Conservation (phyloP, 2,329 filamentous ascomycete species). For the Biscogniauxia mediterranea region DNA sequence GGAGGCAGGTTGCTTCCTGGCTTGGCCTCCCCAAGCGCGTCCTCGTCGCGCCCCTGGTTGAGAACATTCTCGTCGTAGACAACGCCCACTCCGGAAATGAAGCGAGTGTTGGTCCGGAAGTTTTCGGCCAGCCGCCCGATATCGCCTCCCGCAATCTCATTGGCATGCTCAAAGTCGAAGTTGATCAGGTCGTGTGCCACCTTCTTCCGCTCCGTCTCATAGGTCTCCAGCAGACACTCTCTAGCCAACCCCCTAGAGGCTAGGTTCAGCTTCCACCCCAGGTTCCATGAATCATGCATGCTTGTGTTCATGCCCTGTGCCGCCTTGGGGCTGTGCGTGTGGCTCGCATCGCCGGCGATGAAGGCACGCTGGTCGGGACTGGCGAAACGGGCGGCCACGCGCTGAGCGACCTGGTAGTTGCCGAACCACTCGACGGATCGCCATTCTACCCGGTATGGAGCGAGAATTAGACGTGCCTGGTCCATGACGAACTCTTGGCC, state of each 20-base stretch:
- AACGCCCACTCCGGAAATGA: slow-evolving; percentile 71
- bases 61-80: slow-evolving; percentile 54
- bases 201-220: slow-evolving; percentile 62
- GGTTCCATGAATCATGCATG: slow-evolving; percentile 55
- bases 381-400: slow-evolving; percentile 68
- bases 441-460: slow-evolving; percentile 57
- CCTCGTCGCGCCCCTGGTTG: slow-evolving; percentile 42
- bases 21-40: slow-evolving; percentile 44
- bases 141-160: slow-evolving; percentile 60
- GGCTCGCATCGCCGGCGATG: slow-evolving; percentile 61
- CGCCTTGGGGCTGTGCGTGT: slow-evolving; percentile 62
- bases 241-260: slow-evolving; percentile 55
- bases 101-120: slow-evolving; percentile 68
- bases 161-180: slow-evolving; percentile 57
- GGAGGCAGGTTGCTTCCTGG: slow-evolving; percentile 61
- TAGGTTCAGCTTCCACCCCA: slow-evolving; percentile 45
- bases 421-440: slow-evolving; percentile 68
- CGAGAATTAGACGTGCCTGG: slow-evolving; percentile 60
- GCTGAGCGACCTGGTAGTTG: slow-evolving; percentile 68
- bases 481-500: slow-evolving; percentile 70
- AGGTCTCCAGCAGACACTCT: slow-evolving; percentile 55
- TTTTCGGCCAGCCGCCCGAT: slow-evolving; percentile 63
- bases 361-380: slow-evolving; percentile 63
- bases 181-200: slow-evolving; percentile 58
- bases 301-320: slow-evolving; percentile 59